Evolutionary conservation across 169 alveolate genomes (phyloP), one percentile per base, ranked within the genome.

Genomic region (Plasmodium billcollinsi): DNA sequence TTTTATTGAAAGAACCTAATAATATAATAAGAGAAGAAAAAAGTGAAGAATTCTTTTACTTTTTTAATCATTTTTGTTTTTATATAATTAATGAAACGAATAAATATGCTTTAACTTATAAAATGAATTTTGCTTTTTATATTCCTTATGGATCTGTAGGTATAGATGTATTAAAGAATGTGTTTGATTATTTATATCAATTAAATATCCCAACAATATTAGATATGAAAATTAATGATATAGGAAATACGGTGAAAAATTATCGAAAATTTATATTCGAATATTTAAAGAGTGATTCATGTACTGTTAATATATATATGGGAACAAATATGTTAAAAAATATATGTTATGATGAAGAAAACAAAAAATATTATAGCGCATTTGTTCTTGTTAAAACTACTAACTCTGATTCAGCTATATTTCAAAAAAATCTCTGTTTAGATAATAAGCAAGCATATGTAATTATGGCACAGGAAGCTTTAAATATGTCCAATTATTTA

Each of bases 91-190:
- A 92, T 76, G 52, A 59, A 33, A 92, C 96, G 9, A 85, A 85
- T 49, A 85, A 92, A 43, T 88, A 90, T 88, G 91, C 94, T 11
- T 69, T 92, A 65, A 74, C 91, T 26, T 94, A 90, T 45, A 94
- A 94, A 89, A 94, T 95, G 61, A 94, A 94, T 73, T 72, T 94
- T 80, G 96, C 96, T 58, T 94, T 94, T 74, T 94, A 92, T 74
- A 33, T 94, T 29, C 93, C 95, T n/a, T 93, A 88, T 56, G 92
- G 94, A 33, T 83, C 95, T 18, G 92, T 92, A 45, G 96, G 96
- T 20, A 72, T 94, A 47, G 91, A 94, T 93, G 96, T 92, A 39
- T 80, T 94, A 59, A 74, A 90, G 88, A 95, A 94, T 73, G 88
- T 94, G 18, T 92, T 93, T 54, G 91, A 92, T 73, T 58, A 70